Percentiles rank a stretch among this genome's conserved stretches.
These are phyloP conservation scores for Cymbopogon citratus DNA, from an alignment of 176 grass and related monocot genomes.

Conservation along the genomic window DNA sequence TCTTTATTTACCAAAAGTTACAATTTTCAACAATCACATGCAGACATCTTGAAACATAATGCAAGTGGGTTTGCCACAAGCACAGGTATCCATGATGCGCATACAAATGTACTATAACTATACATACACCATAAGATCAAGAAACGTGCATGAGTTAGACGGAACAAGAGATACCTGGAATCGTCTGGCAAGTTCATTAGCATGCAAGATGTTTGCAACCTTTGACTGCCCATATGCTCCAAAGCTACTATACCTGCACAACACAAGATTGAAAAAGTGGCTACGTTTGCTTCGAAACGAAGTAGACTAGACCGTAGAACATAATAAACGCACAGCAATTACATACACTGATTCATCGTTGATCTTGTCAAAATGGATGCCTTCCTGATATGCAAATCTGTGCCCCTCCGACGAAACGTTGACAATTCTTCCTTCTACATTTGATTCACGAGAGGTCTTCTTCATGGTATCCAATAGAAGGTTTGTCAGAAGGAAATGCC, in stretches of 20 bases:
- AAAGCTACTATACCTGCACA: constrained; percentile 55
- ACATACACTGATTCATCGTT: constrained; percentile 75
- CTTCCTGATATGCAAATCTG: constrained; percentile 59
- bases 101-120: background rate
- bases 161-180: constrained; percentile 46
- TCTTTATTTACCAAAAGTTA: background rate
- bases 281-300: background rate
- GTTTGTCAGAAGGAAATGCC: constrained; percentile 90
- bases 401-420: constrained; percentile 85
- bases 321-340: background rate
- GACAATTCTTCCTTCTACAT: constrained; percentile 81
- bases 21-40: background rate
- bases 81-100: background rate
- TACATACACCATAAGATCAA: background rate
- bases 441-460: constrained; percentile 57
- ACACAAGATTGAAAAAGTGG: constrained; percentile 31
- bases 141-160: background rate
- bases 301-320: background rate
- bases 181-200: constrained; percentile 78
- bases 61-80: background rate
- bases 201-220: constrained; percentile 82
- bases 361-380: constrained; percentile 72
- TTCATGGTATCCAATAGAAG: constrained; percentile 92
- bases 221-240: constrained; percentile 92
- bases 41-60: background rate